phyloP scores from a whole-genome alignment of 495 filamentous ascomycete genomes.

The Penicillium robsamsonii region DNA sequence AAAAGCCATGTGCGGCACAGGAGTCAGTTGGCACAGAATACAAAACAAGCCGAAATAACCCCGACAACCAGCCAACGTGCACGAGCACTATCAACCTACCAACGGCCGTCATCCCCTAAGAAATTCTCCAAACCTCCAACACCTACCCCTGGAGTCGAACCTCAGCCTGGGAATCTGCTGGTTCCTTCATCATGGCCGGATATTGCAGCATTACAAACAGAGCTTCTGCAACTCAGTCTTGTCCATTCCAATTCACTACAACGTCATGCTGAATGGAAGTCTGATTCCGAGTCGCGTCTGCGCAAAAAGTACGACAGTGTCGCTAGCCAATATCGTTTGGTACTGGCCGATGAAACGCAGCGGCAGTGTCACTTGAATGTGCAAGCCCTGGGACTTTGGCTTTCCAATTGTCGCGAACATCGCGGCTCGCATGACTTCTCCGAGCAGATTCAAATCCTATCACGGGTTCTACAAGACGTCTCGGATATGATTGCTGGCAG shows the following conservation, averaged over 20 bases:
- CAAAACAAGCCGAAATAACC: conserved; percentile 19
- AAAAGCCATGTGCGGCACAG: conserved; percentile 38
- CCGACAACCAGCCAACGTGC: conserved; percentile 26
- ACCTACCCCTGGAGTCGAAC: conserved; percentile 19
- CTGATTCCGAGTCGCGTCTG: conserved; percentile 32
- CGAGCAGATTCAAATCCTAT: conserved; percentile 45
- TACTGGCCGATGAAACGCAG: conserved; percentile 36
- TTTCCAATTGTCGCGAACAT: conserved; percentile 32
- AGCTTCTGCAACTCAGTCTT: conserved; percentile 70
- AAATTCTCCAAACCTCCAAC: conserved; percentile 62
- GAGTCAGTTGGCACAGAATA: conserved; percentile 34
- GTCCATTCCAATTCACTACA: conserved; percentile 53
- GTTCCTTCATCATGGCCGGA: conserved; percentile 53
- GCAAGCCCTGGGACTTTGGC: conserved; percentile 41
- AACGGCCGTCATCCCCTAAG: conserved; percentile 67
- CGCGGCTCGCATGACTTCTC: conserved; percentile 31
- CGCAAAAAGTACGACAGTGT: conserved; percentile 42
- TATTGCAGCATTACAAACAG: conserved; percentile 61
- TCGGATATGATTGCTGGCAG: conserved; percentile 29
- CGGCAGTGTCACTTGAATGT: conserved; percentile 43
- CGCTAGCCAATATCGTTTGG: conserved; percentile 32
- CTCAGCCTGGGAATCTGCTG: conserved; percentile 18
- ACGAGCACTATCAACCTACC: conserved; percentile 62
- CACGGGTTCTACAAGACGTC: conserved; percentile 43
- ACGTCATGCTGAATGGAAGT: conserved; percentile 36